Conservation (phyloP, 768 basidiomycete genomes). For the Russula sp. region DNA sequence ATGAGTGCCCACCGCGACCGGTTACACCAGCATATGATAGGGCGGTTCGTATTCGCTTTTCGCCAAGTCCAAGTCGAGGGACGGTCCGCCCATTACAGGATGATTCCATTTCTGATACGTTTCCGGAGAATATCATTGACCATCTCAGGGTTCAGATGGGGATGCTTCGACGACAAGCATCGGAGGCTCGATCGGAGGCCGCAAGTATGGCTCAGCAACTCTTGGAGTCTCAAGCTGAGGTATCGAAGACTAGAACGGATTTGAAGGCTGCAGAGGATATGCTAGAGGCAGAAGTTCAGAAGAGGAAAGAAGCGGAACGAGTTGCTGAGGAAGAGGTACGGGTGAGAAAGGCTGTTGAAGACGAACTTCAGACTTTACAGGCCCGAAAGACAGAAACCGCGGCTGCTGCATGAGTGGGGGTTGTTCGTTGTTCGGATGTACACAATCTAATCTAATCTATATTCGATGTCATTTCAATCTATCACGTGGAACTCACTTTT, state of each 20-base stretch:
- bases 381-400: background rate
- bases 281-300: slow-evolving; percentile 54
- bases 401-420: background rate
- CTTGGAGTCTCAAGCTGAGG: slow-evolving; percentile 57
- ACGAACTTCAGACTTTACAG: slow-evolving; percentile 36
- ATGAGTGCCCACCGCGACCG: slow-evolving; percentile 4
- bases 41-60: background rate
- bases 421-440: background rate
- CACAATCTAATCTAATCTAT: background rate
- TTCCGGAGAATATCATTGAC: slow-evolving; percentile 42
- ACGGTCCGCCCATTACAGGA: background rate
- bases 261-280: slow-evolving; percentile 50
- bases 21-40: slow-evolving; percentile 18
- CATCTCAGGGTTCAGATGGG: slow-evolving; percentile 62
- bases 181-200: slow-evolving; percentile 61
- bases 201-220: slow-evolving; percentile 64
- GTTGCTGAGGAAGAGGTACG: slow-evolving; percentile 43
- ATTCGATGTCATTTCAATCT: background rate
- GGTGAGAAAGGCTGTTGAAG: slow-evolving; percentile 47
- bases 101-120: slow-evolving; percentile 1
- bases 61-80: slow-evolving; percentile 11
- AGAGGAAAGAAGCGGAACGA: slow-evolving; percentile 55
- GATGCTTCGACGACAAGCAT: slow-evolving; percentile 56
- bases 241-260: slow-evolving; percentile 47
- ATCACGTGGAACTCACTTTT: slow-evolving; percentile 1